These are phyloP conservation scores for Cymodocea nodosa DNA, from an alignment of 116 monocot species.

Conservation along the genomic window DNA sequence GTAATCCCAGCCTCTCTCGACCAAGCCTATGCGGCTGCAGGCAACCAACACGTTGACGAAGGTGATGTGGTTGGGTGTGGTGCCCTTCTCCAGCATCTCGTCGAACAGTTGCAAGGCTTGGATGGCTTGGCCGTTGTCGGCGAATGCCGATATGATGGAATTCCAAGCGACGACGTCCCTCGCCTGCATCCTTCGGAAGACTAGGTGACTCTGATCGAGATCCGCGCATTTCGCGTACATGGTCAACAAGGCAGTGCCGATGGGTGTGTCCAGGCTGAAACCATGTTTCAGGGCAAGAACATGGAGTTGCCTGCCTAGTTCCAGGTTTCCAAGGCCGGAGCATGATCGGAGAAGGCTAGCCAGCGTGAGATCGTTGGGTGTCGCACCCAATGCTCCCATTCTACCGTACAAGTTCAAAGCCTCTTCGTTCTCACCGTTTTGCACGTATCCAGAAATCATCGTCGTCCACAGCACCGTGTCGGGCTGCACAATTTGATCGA, in stretches of 20 bases:
- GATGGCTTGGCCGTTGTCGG: constrained; percentile 49
- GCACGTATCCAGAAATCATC: constrained; percentile 61
- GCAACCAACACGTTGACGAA: constrained; percentile 51
- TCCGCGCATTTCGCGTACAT: constrained; percentile 72
- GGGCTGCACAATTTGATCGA: constrained; percentile 33
- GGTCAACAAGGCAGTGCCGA: constrained; percentile 60
- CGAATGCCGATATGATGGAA: constrained; percentile 58
- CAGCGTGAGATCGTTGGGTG: constrained; percentile 54
- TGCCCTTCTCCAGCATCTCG: constrained; percentile 37
- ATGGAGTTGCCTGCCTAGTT: constrained; percentile 65
- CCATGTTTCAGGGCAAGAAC: constrained; percentile 39
- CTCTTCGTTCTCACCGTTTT: constrained; percentile 64
- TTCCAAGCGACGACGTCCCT: constrained; percentile 73
- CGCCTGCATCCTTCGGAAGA: constrained; percentile 43
- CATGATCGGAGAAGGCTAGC: constrained; percentile 53
- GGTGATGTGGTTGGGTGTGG: constrained; percentile 39
- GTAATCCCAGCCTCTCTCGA: constrained; percentile 57
- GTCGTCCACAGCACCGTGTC: constrained; percentile 66
- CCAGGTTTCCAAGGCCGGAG: constrained; percentile 41
- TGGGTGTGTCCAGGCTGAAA: constrained; percentile 35
- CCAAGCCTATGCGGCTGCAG: constrained; percentile 74
- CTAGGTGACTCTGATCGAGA: constrained; percentile 34
- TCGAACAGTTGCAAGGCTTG: constrained; percentile 56
- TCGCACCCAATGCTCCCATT: constrained; percentile 32
- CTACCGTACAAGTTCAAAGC: constrained; percentile 36